phyloP scores from a whole-genome alignment of 805 yeast species.

The Candida odintsovae region DNA sequence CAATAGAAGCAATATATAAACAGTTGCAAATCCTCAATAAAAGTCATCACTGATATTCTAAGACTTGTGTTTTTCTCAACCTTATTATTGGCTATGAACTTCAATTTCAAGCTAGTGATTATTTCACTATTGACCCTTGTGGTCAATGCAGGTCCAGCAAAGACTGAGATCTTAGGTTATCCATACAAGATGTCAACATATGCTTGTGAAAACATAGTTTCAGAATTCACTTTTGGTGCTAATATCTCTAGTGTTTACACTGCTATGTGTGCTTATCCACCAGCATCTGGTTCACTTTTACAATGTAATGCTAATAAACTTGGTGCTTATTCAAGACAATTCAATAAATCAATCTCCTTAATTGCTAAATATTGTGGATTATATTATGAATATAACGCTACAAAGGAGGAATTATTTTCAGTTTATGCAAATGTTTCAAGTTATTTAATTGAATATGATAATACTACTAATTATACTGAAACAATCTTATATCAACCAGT shows the following conservation, averaged over 20 bases:
- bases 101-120: not conserved
- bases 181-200: slow-evolving; percentile 1
- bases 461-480: slow-evolving; percentile 5
- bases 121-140: not conserved
- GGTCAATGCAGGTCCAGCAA: not conserved
- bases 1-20: not conserved
- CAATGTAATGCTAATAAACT: slow-evolving; percentile 5
- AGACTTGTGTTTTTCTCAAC: not conserved
- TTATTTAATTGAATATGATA: slow-evolving; percentile 8
- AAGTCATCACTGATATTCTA: too few relatives aligned
- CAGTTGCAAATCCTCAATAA: not conserved
- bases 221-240: not conserved
- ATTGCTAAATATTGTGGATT: slow-evolving; percentile 4
- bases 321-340: slow-evolving; percentile 7
- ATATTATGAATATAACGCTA: not conserved
- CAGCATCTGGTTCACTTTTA: slow-evolving; percentile 11
- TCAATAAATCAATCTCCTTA: slow-evolving; percentile 7
- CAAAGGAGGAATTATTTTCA: slow-evolving; percentile 15
- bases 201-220: not conserved
- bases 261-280: slow-evolving; percentile 11
- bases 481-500: slow-evolving; percentile 10
- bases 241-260: not conserved
- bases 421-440: slow-evolving; percentile 28
- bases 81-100: not conserved
- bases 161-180: not conserved